These are phyloP conservation scores for Mycena metata DNA, from an alignment of 768 basidiomycete genomes.

Conservation along the genomic window DNA sequence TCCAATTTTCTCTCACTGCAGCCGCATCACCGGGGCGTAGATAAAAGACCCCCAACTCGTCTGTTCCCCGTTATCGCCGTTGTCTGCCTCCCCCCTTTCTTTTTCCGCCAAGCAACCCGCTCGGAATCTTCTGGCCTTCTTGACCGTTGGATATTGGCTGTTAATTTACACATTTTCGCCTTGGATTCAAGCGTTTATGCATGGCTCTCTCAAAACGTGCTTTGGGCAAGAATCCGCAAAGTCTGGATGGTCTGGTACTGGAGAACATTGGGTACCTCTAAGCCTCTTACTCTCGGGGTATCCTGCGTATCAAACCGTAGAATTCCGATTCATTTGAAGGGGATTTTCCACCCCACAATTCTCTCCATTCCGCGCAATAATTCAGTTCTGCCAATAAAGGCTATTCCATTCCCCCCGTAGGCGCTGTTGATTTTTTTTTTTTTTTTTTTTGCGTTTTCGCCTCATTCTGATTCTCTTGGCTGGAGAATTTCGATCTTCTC, in stretches of 20 bases:
- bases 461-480: conserved; percentile 8
- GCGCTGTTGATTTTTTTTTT: conserved; percentile 3
- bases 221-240: not conserved
- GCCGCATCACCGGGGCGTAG: not conserved
- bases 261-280: not conserved
- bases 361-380: not conserved
- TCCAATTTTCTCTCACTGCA: not conserved
- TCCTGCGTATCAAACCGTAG: conserved; percentile 1
- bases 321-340: not conserved
- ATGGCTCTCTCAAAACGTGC: conserved; percentile 1
- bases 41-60: conserved; percentile 3
- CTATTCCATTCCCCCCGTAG: not conserved
- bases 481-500: too few species aligned
- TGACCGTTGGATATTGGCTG: conserved; percentile 5
- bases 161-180: too few species aligned
- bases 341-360: not conserved
- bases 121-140: conserved; percentile 4
- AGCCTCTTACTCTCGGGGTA: not conserved
- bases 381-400: conserved; percentile 1
- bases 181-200: not conserved
- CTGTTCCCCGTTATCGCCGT: not conserved
- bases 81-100: not conserved
- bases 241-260: conserved; percentile 3
- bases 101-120: not conserved
- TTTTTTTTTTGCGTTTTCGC: not conserved